Percentiles rank a stretch among this genome's conserved stretches.
These are phyloP conservation scores for Rhamnella rubrinervis DNA, from an alignment of 331 rosid species.

Conservation along the genomic window DNA sequence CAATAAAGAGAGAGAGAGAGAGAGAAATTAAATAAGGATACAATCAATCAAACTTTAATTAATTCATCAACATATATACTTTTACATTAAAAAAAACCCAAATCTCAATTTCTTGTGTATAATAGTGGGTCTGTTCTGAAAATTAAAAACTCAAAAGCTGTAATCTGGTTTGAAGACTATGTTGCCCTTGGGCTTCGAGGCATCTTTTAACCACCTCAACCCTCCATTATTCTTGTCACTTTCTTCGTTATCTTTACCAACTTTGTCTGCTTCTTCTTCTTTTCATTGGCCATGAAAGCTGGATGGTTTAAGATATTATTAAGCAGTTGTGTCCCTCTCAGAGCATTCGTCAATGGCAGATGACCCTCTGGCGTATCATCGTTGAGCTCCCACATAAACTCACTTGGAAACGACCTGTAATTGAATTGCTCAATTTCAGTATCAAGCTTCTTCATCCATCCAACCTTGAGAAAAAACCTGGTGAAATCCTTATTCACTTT, in stretches of 20 bases:
- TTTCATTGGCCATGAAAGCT: slow-evolving; percentile 46
- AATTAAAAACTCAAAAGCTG: slow-evolving; percentile 42
- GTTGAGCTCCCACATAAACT: slow-evolving; percentile 78
- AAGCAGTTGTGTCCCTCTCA: slow-evolving; percentile 81
- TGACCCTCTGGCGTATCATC: slow-evolving; percentile 89
- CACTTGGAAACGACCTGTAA: slow-evolving; percentile 77
- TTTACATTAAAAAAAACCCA: too few species aligned
- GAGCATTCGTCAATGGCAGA: slow-evolving; percentile 84
- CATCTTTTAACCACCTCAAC: slow-evolving; percentile 31
- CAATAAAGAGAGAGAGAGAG: too few species aligned
- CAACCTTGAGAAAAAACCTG: slow-evolving; percentile 60
- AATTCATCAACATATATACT: too few species aligned
- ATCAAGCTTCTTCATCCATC: slow-evolving; percentile 98
- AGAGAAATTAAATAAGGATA: too few species aligned
- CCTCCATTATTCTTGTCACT: slow-evolving; percentile 25
- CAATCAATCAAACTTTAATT: too few species aligned
- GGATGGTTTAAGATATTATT: slow-evolving; percentile 58
- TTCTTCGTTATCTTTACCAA: not conserved
- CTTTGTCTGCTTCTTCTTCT: not conserved
- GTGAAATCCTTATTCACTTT: slow-evolving; percentile 63
- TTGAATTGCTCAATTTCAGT: slow-evolving; percentile 82
- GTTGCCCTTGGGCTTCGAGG: slow-evolving; percentile 27
- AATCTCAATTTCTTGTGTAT: too few species aligned
- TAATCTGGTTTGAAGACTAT: slow-evolving; percentile 53
- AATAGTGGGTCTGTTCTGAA: too few species aligned